Percentiles rank a stretch among this genome's conserved stretches.
phyloP scores from a whole-genome alignment of 768 basidiomycete species.

The Phaeotremella skinneri region DNA sequence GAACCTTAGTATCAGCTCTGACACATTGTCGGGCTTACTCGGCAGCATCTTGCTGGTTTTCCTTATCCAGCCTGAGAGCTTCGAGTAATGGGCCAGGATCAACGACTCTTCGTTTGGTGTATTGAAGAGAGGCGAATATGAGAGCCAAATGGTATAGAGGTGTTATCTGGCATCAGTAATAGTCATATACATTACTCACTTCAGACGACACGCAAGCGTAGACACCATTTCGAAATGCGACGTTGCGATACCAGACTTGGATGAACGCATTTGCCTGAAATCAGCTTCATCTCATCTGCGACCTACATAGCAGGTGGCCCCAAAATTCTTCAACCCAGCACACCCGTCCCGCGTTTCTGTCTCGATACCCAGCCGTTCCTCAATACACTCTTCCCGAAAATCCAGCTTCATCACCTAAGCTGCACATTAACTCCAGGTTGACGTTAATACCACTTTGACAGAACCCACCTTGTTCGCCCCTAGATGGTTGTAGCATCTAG shows the following conservation, averaged over 20 bases:
- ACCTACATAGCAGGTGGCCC: constrained; percentile 81
- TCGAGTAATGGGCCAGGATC: constrained; percentile 83
- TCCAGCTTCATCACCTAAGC: constrained; percentile 17
- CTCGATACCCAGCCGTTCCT: constrained; percentile 54
- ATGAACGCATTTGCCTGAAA: constrained; percentile 80
- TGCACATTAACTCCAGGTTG: not conserved
- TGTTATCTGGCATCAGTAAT: constrained; percentile 46
- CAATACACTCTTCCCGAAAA: constrained; percentile 52
- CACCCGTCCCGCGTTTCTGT: constrained; percentile 20
- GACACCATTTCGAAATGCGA: constrained; percentile 75
- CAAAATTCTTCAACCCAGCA: constrained; percentile 63
- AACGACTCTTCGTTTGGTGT: constrained; percentile 66
- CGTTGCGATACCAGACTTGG: constrained; percentile 91
- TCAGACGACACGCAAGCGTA: constrained; percentile 69
- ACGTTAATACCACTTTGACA: not conserved
- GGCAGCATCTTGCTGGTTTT: constrained; percentile 95
- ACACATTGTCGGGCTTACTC: constrained; percentile 61
- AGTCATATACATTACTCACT: constrained; percentile 71
- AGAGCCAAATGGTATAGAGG: constrained; percentile 54
- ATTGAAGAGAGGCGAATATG: constrained; percentile 76
- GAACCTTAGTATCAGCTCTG: constrained; percentile 60
- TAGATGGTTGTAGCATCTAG: constrained; percentile 81
- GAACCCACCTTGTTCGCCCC: constrained; percentile 80
- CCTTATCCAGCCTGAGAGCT: constrained; percentile 71
- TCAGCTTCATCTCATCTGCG: not conserved